phyloP scores from a whole-genome alignment of 2,329 filamentous ascomycete genomes.

The Clarireedia hainanense region DNA sequence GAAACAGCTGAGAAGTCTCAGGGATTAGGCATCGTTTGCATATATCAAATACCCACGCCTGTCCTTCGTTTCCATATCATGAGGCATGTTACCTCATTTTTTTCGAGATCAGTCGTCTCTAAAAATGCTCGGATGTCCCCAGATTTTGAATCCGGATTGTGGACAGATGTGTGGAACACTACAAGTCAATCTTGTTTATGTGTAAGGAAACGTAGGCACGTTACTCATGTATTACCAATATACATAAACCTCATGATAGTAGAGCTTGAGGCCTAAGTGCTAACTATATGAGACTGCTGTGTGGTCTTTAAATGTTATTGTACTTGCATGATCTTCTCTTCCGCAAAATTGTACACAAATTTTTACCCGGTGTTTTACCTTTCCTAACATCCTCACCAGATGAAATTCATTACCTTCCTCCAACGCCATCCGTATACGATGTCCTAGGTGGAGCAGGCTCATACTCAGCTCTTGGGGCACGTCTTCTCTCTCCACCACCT shows the following conservation, averaged over 20 bases:
- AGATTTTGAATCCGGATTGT: neutral
- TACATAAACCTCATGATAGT: no score
- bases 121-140: no score
- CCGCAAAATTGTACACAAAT: neutral
- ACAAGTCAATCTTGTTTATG: no score
- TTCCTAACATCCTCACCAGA: constrained; percentile 44
- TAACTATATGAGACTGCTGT: no score
- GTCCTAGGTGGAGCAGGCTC: constrained; percentile 85
- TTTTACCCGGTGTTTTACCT: neutral
- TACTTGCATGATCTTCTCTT: neutral
- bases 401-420: constrained; percentile 78
- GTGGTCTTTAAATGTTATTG: no score
- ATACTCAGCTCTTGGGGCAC: constrained; percentile 80
- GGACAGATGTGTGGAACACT: neutral
- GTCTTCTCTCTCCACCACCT: constrained; percentile 68
- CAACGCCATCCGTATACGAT: constrained; percentile 59
- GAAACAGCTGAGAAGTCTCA: constrained; percentile 3
- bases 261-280: no score
- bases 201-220: no score
- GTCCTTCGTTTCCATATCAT: neutral
- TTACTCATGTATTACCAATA: no score
- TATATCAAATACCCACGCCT: neutral
- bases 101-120: no score
- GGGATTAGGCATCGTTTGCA: neutral
- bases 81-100: neutral